phyloP scores from a whole-genome alignment of 192 early-diverging fungal species.

The Backusella morwellensis region DNA sequence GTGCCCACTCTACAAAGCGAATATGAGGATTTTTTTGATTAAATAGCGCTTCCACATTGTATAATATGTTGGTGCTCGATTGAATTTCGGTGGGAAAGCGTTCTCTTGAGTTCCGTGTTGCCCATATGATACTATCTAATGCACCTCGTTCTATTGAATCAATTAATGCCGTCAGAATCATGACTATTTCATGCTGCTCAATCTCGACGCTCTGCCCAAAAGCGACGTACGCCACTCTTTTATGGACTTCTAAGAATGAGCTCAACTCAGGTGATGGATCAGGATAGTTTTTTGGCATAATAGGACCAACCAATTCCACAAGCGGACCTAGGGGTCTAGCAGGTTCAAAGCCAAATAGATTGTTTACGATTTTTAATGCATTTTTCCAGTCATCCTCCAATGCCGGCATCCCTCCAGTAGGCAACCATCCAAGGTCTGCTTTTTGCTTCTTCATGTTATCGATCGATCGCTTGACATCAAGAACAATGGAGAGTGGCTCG shows the following conservation, averaged over 20 bases:
- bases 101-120: neutral
- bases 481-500: neutral
- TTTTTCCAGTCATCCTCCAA: constrained; percentile 3
- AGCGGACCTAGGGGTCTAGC: constrained; percentile 26
- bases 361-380: constrained; percentile 28
- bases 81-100: neutral
- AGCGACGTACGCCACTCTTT: constrained; percentile 25
- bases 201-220: constrained; percentile 30
- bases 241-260: constrained; percentile 18
- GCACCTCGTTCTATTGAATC: constrained; percentile 18
- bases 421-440: neutral
- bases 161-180: constrained; percentile 28
- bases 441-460: neutral
- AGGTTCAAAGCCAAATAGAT: constrained; percentile 19
- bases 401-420: neutral
- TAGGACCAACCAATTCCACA: constrained; percentile 33
- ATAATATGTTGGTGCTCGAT: neutral
- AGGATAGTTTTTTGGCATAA: constrained; percentile 25
- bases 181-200: neutral
- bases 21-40: neutral
- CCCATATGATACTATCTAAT: constrained; percentile 40
- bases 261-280: neutral
- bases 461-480: neutral
- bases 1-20: constrained; percentile 17
- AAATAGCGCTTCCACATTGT: neutral